These are phyloP conservation scores for Cytospora leucostoma DNA, from an alignment of 2,329 filamentous ascomycete species.

Conservation along the genomic window DNA sequence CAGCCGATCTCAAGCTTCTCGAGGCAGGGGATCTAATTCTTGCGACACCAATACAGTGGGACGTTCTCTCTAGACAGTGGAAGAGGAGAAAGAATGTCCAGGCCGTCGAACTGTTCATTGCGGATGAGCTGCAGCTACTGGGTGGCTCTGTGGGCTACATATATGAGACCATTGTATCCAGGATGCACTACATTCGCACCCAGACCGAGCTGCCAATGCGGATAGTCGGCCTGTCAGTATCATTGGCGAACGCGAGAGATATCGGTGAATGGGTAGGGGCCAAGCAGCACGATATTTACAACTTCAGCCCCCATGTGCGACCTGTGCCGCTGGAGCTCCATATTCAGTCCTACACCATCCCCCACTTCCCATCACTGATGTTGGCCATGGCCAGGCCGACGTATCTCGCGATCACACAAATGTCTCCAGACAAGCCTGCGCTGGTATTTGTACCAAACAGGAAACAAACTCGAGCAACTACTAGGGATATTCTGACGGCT, in stretches of 20 bases:
- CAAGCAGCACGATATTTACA: conserved; percentile 97
- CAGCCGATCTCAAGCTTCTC: conserved; percentile 84
- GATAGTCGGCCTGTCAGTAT: conserved; percentile 87
- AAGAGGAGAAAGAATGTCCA: conserved; percentile 95
- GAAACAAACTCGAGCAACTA: conserved; percentile 88
- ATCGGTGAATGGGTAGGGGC: conserved; percentile 98
- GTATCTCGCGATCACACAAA: conserved; percentile 83
- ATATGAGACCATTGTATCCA: conserved; percentile 95
- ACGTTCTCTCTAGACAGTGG: conserved; percentile 94
- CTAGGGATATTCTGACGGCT: conserved; percentile 83
- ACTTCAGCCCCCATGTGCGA: conserved; percentile 91
- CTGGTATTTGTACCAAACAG: conserved; percentile 90
- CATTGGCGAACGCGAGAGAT: conserved; percentile 88
- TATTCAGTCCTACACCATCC: conserved; percentile 92
- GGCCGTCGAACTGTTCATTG: conserved; percentile 85
- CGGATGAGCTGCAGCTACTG: conserved; percentile 92
- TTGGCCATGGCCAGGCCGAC: conserved; percentile 96
- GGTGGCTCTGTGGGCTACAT: conserved; percentile 84
- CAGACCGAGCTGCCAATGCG: conserved; percentile 84
- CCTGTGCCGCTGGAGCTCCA: conserved; percentile 89
- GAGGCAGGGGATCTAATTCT: conserved; percentile 87
- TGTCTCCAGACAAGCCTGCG: conserved; percentile 85
- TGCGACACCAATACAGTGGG: conserved; percentile 93
- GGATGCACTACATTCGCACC: conserved; percentile 93
- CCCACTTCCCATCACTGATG: conserved; percentile 98